A percentile compares a stretch with the other conserved stretches of the same genome.
Evolutionary conservation across 2,329 filamentous ascomycete species (phyloP).

Genomic region (Trichophyton verrucosum): DNA sequence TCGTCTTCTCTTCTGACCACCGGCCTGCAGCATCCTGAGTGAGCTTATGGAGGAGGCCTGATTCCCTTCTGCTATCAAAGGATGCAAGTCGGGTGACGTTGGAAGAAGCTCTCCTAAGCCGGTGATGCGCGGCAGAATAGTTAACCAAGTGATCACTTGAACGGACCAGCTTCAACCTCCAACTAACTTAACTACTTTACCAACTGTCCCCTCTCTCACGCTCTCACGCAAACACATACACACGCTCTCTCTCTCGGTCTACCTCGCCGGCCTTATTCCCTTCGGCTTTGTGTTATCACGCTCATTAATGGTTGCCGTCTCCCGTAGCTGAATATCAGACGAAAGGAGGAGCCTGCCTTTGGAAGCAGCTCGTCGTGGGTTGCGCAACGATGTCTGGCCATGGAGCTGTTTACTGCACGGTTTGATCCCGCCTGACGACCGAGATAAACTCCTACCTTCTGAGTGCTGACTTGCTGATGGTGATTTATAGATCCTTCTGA

Average conservation of each 20-base stretch:
- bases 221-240: too few species aligned
- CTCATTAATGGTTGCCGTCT: background rate
- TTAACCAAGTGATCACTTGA: background rate
- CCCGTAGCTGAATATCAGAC: background rate
- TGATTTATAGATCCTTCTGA: slow-evolving; percentile 65
- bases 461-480: slow-evolving; percentile 2
- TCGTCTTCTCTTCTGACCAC: background rate
- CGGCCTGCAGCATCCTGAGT: background rate
- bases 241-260: background rate
- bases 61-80: too few species aligned
- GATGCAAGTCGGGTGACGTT: background rate
- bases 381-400: background rate
- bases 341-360: background rate
- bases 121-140: background rate
- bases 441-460: background rate
- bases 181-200: too few species aligned
- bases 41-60: too few species aligned
- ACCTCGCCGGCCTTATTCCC: background rate
- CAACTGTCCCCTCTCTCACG: background rate
- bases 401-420: slow-evolving; percentile 56
- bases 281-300: background rate
- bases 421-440: slow-evolving; percentile 25
- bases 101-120: background rate
- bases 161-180: too few species aligned
- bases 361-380: background rate